These are phyloP conservation scores for Coniochaeta pulveracea DNA, from an alignment of 2,329 filamentous ascomycete species.

Conservation along the genomic window DNA sequence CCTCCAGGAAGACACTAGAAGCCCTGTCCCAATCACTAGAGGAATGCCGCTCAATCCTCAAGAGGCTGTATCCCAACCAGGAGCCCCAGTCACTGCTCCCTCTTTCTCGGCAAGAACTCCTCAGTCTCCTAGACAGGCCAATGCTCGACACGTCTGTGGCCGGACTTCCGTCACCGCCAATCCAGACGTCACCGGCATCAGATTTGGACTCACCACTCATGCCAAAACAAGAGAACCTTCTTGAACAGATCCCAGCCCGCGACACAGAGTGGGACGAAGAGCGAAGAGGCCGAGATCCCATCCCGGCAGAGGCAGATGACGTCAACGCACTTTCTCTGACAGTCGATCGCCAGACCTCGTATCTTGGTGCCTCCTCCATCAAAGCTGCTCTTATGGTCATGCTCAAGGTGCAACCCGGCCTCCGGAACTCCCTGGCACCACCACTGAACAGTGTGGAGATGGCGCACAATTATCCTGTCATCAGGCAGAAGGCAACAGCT, in stretches of 20 bases:
- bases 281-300: conserved; percentile 37
- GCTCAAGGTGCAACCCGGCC: conserved; percentile 39
- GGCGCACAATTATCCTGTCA: conserved; percentile 30
- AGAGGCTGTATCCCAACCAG: conserved; percentile 48
- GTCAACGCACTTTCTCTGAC: conserved; percentile 56
- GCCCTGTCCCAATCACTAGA: conserved; percentile 53
- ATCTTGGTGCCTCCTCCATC: conserved; percentile 64
- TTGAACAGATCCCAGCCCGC: conserved; percentile 59
- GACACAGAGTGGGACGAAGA: conserved; percentile 60
- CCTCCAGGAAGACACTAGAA: conserved; percentile 64
- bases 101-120: conserved; percentile 47
- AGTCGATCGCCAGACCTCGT: conserved; percentile 49
- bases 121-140: conserved; percentile 42
- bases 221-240: conserved; percentile 37
- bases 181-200: conserved; percentile 35
- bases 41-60: conserved; percentile 52
- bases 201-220: conserved; percentile 37
- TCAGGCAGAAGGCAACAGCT: conserved; percentile 28
- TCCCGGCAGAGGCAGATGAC: conserved; percentile 57
- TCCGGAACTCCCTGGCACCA: conserved; percentile 31
- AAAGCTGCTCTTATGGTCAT: conserved; percentile 66
- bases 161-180: conserved; percentile 40
- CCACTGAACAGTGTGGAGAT: conserved; percentile 35
- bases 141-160: conserved; percentile 24
- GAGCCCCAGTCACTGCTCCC: conserved; percentile 38